These are phyloP conservation scores for Backusella psychrophila DNA, from an alignment of 192 early-diverging fungal genomes.

Conservation along the genomic window DNA sequence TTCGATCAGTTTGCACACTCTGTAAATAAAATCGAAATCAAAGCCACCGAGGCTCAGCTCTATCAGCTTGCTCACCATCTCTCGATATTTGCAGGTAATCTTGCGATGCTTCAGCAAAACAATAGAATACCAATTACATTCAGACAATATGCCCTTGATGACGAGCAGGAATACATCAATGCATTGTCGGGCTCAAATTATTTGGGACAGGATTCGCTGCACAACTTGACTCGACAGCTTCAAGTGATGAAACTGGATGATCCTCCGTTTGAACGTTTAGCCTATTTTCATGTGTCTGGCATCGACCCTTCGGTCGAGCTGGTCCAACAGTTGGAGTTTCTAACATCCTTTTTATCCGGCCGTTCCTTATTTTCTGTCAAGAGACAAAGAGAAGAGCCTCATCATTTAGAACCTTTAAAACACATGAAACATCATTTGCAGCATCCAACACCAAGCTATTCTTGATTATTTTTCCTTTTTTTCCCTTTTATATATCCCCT, in stretches of 20 bases:
- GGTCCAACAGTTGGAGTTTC: conserved; percentile 1
- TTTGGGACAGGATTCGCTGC: conserved; percentile 13
- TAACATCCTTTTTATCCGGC: conserved; percentile 12
- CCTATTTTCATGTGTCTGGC: neutral
- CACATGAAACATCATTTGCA: conserved; percentile 8
- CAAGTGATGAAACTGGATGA: conserved; percentile 11
- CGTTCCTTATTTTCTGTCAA: neutral
- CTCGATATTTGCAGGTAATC: conserved; percentile 26
- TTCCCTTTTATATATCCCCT: neutral
- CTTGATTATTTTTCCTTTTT: neutral
- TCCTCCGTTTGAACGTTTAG: conserved; percentile 18
- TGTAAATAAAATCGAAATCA: conserved; percentile 22
- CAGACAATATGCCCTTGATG: conserved; percentile 20
- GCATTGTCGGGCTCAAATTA: neutral
- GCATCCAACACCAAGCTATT: neutral
- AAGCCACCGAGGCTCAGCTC: neutral
- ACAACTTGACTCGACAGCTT: conserved; percentile 6
- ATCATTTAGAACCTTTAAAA: neutral
- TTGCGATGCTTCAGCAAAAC: conserved; percentile 22
- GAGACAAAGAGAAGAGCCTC: conserved; percentile 1
- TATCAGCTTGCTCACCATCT: conserved; percentile 18
- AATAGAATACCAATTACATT: conserved; percentile 30
- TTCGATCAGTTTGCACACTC: conserved; percentile 34
- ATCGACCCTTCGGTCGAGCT: neutral
- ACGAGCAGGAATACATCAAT: neutral